Conservation (phyloP, 768 basidiomycete species). For the Trametes sanguinea region DNA sequence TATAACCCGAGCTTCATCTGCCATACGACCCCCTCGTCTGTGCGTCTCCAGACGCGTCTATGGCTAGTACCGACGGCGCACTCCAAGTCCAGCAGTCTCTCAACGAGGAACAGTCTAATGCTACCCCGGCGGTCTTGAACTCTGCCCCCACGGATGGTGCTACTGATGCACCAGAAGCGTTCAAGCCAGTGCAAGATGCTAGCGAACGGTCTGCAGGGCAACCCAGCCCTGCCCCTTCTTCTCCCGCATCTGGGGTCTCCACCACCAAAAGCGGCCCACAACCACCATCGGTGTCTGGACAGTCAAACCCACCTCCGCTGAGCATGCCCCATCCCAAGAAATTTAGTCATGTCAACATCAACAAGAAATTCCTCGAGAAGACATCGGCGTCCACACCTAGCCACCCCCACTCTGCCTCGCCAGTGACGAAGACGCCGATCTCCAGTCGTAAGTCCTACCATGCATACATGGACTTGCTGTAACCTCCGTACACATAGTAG, state of each 20-base stretch:
- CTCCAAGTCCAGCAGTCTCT: constrained; percentile 46
- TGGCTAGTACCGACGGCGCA: constrained; percentile 66
- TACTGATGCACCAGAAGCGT: constrained; percentile 4
- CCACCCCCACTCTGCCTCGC: constrained; percentile 45
- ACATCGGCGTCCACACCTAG: constrained; percentile 59
- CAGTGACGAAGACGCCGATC: constrained; percentile 51
- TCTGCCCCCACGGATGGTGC: constrained; percentile 5
- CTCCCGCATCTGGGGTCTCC: constrained; percentile 20
- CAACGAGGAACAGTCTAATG: constrained; percentile 24
- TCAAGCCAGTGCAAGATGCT: neutral
- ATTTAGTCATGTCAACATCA: constrained; percentile 89
- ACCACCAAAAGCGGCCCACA: constrained; percentile 19
- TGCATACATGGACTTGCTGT: constrained; percentile 1
- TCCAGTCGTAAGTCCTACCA: constrained; percentile 50
- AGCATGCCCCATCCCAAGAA: constrained; percentile 68
- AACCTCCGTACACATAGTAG: constrained; percentile 36
- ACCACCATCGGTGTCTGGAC: constrained; percentile 19
- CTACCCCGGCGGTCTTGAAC: constrained; percentile 5
- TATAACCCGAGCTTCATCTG: neutral
- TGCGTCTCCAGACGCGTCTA: constrained; percentile 80
- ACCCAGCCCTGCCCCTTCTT: constrained; percentile 27
- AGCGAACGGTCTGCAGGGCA: constrained; percentile 17
- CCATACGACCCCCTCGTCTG: constrained; percentile 1
- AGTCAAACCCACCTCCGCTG: constrained; percentile 19
- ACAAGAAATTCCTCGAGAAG: constrained; percentile 96